Percentiles rank a stretch among this genome's conserved stretches.
Evolutionary conservation across 352 stramenopile genomes (phyloP).

Genomic region (Phytophthora tentaculata): DNA sequence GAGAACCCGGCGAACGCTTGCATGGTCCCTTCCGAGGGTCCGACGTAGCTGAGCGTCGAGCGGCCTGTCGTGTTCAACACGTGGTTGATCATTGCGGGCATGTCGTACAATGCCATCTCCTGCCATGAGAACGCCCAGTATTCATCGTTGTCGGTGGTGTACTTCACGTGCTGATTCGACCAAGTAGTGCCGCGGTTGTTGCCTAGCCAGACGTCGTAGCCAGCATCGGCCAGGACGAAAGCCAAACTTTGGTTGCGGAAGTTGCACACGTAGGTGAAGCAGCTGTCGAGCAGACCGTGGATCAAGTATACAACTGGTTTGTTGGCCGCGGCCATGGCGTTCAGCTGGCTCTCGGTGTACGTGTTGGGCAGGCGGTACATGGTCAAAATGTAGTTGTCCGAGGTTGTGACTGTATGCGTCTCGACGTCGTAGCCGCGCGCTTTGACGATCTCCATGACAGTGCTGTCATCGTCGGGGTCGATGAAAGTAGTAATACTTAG

Average conservation of each 20-base stretch:
- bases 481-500: too few relatives aligned
- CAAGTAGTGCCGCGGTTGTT: conserved; percentile 43
- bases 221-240: conserved; percentile 61
- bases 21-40: conserved; percentile 69
- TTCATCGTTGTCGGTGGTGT: conserved; percentile 45
- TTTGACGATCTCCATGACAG: conserved; percentile 55
- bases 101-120: conserved; percentile 67
- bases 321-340: conserved; percentile 32
- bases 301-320: conserved; percentile 69
- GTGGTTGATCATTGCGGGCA: conserved; percentile 73
- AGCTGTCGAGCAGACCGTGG: conserved; percentile 67
- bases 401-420: conserved; percentile 62
- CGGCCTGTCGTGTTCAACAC: conserved; percentile 43
- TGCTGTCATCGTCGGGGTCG: conserved; percentile 53
- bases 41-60: conserved; percentile 61
- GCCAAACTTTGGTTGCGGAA: conserved; percentile 66
- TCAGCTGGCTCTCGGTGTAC: conserved; percentile 52
- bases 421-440: conserved; percentile 61
- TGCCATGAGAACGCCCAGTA: conserved; percentile 74
- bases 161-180: conserved; percentile 61
- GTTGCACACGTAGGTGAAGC: conserved; percentile 68
- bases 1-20: conserved; percentile 71
- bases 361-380: conserved; percentile 74
- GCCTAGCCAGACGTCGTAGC: conserved; percentile 63
- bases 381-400: conserved; percentile 64